Percentiles rank a stretch among this genome's conserved stretches.
Conservation (phyloP, 2,329 filamentous ascomycete species). For the Allantophomopsis lycopodina region DNA sequence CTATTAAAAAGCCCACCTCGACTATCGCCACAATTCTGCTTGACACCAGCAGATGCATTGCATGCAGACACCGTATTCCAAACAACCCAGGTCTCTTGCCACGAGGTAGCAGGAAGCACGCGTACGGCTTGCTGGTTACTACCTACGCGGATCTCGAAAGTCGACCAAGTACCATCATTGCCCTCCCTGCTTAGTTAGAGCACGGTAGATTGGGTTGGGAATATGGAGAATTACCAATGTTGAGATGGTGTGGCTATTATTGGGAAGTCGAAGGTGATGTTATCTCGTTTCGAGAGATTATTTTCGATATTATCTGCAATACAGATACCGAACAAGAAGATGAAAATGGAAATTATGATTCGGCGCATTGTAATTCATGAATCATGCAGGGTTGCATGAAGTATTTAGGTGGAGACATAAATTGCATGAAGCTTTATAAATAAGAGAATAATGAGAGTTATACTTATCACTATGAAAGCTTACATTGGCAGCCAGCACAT, state of each 20-base stretch:
- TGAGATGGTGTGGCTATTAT: conserved; percentile 7
- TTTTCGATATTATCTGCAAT: too few species aligned
- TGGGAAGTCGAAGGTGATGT: conserved; percentile 8
- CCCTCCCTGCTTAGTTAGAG: conserved; percentile 14
- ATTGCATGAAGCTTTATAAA: too few species aligned
- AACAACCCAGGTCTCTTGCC: conserved; percentile 19
- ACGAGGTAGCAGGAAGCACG: conserved; percentile 21
- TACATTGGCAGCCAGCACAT: too few species aligned
- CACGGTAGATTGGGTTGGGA: not conserved
- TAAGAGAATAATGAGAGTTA: too few species aligned
- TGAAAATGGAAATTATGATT: too few species aligned
- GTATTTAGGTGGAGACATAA: too few species aligned
- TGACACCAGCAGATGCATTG: conserved; percentile 15
- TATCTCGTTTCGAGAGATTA: conserved; percentile 4
- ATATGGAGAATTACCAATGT: conserved; percentile 6
- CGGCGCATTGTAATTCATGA: too few species aligned
- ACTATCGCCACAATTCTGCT: conserved; percentile 19
- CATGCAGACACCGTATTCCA: conserved; percentile 12
- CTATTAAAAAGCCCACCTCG: conserved; percentile 19
- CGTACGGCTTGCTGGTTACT: conserved; percentile 20
- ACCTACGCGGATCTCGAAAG: conserved; percentile 21
- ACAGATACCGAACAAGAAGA: too few species aligned
- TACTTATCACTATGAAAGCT: too few species aligned
- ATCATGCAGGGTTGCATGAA: too few species aligned
- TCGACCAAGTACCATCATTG: conserved; percentile 25